phyloP scores from a whole-genome alignment of 192 early-diverging fungal species.

The Chytriomyces sp. region DNA sequence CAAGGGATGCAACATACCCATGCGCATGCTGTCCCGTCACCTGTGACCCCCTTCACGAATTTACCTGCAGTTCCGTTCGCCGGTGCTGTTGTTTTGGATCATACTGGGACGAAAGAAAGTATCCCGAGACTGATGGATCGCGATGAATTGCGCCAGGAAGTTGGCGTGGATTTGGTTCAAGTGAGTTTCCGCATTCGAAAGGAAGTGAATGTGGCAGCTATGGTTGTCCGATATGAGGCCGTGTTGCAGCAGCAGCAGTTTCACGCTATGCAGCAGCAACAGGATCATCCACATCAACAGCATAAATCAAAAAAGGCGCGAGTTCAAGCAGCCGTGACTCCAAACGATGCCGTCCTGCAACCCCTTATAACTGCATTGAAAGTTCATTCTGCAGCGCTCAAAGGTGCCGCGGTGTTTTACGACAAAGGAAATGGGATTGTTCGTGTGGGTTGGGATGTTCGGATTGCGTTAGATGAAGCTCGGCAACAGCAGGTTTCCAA shows the following conservation, averaged over 20 bases:
- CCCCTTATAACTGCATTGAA: background rate
- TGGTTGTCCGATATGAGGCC: background rate
- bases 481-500: background rate
- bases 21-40: background rate
- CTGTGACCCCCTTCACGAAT: background rate
- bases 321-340: background rate
- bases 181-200: slow-evolving; percentile 16
- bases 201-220: background rate
- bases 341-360: background rate
- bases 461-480: background rate
- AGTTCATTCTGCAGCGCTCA: background rate
- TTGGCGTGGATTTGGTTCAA: slow-evolving; percentile 8
- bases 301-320: background rate
- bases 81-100: slow-evolving; percentile 4
- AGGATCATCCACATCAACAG: background rate
- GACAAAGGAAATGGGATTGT: background rate
- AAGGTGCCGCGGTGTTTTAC: background rate
- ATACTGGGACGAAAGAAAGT: too few relatives aligned
- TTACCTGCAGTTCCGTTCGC: slow-evolving; percentile 3
- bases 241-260: background rate
- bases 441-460: background rate
- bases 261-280: background rate
- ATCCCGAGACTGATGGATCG: slow-evolving; percentile 7
- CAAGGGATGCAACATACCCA: background rate
- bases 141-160: background rate